Evolutionary conservation across 2,329 filamentous ascomycete species (phyloP), one percentile per base, ranked within the genome.

Genomic region (Ophiosphaerella narmari): DNA sequence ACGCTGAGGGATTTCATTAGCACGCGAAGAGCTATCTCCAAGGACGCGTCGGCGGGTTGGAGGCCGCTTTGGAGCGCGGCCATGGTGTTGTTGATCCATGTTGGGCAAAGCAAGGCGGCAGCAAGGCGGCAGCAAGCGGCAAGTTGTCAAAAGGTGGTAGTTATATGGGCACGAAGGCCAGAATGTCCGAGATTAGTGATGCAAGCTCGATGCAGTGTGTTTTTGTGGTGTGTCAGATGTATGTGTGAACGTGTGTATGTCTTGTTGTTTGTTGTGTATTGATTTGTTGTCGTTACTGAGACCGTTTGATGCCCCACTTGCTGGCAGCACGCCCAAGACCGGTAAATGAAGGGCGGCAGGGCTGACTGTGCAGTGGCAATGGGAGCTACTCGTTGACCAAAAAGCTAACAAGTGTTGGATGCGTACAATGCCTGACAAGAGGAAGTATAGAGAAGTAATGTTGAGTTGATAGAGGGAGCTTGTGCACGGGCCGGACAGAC

Each of bases 321-420:
- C 42, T 54, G 59, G 53, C 43, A 60, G 48, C 50, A 50, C 53
- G 53, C 49, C 52, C 48, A 39, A 39, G 37, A 55, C 64, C 52
- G 57, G 59, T 65, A 69, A 69, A 59, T 50, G 66, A 70, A 48
- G 55, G 66, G 50, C 61, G 55, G 63, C 60, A 29, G 18, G 18
- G 18, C 18, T 50, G 51, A 58, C 54, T 54, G 57, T 57, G 55
- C 55, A 55, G 52, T 52, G 54, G 54, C 60, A 65, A 65, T 57
- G 55, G 57, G 62, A 38, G 42, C 54, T 63, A 50, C 45, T 58
- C 47, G 57, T 57, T 46, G 57, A 55, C 63, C 64, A 68, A 69
- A 46, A 68, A 60, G 56, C 61, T 66, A 69, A 66, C 63, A 67
- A 63, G 60, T 63, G 60, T 62, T 63, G 62, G 64, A 64, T 65